Base-by-base conservation (phyloP, 345 rosid genomes). In the Microthlaspi erraticum region DNA sequence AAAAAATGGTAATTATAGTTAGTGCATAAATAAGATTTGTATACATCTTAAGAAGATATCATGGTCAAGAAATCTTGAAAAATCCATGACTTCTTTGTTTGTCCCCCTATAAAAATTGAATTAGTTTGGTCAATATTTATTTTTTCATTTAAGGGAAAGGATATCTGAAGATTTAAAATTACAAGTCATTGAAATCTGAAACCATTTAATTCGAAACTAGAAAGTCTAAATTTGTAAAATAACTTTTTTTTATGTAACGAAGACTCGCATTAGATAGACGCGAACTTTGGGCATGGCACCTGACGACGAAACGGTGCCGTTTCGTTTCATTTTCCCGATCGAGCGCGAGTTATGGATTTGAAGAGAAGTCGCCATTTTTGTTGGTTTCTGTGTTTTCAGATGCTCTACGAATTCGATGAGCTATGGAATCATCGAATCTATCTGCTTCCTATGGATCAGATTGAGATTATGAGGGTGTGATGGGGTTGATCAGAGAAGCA, bases 51-150 rank as follows among this genome's bases (percentile, higher is more conserved):
- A 20, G 26, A 46, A 56, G 52, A 46, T 62, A 53, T 33, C 23
- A 1, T 16, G 38, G 76, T 64, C 56, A 54, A 72, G 2, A 12
- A 29, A 64, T 55, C 33, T 64, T 64, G n/a, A 64, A 56, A 45
- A 36, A 63, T 56, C 16, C 4, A 12, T 54, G 41, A 18, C 44
- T 57, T 44, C 17, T 45, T 18, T 71, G 8, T 43, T 64, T 64
- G 68, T 36, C 33, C 10, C 19, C 8, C 26, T 10, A 17, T 34
- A 36, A 13, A 56, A 52, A 7, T 17, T 54, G 41, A 37, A 54
- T 8, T 16, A 20, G 46, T 72, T 54, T 0, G 41, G 70, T 26
- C 43, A 61, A 42, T 10, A 3, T 2, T 18, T 29, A 1, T 13
- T 2, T 18, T 29, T 2, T 13, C 29, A 26, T 32, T 26, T 6